Percentiles rank a stretch among this genome's conserved stretches.
phyloP scores from a whole-genome alignment of 2,329 filamentous ascomycete genomes.

The Paecilomyces variotii region DNA sequence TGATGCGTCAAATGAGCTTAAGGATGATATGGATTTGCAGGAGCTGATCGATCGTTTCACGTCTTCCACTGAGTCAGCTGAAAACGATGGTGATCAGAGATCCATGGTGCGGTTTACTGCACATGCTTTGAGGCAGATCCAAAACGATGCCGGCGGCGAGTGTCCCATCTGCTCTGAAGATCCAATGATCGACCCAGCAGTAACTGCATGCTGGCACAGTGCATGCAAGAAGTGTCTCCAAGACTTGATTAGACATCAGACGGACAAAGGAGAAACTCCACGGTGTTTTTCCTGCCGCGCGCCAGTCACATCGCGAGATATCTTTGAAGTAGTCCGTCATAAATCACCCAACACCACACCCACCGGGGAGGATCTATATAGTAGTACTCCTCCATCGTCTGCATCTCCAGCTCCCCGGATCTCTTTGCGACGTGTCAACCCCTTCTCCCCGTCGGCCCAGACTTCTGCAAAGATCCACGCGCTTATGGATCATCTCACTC shows the following conservation, averaged over 20 bases:
- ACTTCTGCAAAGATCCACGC: constrained; percentile 79
- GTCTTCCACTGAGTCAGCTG: constrained; percentile 53
- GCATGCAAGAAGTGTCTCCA: constrained; percentile 92
- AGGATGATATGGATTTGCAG: constrained; percentile 93
- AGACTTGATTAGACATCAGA: constrained; percentile 81
- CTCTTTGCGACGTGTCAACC: constrained; percentile 53
- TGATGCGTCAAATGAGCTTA: constrained; percentile 71
- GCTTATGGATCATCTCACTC: constrained; percentile 66
- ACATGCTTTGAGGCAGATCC: constrained; percentile 82
- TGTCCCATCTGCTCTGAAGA: constrained; percentile 94
- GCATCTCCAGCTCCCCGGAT: constrained; percentile 42
- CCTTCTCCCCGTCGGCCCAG: constrained; percentile 51
- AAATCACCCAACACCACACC: constrained; percentile 37
- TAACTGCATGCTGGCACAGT: constrained; percentile 96
- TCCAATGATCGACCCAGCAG: constrained; percentile 87
- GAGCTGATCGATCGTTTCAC: constrained; percentile 80
- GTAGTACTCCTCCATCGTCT: constrained; percentile 27
- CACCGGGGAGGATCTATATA: constrained; percentile 36
- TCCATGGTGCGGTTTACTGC: constrained; percentile 70
- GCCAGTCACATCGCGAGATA: constrained; percentile 68
- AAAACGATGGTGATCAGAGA: constrained; percentile 37
- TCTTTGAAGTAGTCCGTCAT: constrained; percentile 87
- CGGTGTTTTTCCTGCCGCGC: constrained; percentile 89
- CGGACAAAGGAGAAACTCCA: constrained; percentile 64
- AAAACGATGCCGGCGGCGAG: constrained; percentile 78